These are phyloP conservation scores for Dryas alaskensis DNA, from an alignment of 306 rosid species.

Conservation along the genomic window DNA sequence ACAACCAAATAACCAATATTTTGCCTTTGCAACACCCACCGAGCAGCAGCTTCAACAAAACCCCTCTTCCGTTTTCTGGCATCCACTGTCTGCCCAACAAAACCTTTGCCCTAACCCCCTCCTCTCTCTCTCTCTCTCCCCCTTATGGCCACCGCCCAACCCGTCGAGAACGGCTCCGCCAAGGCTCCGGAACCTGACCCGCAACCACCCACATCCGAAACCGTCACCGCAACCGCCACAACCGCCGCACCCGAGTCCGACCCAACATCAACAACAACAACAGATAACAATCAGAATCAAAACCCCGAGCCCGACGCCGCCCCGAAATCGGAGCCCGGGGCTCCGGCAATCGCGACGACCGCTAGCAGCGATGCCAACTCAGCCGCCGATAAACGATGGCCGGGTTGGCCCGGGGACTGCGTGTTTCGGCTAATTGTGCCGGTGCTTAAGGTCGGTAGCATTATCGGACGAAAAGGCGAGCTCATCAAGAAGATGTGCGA, in stretches of 20 bases:
- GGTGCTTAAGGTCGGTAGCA: conserved; percentile 84
- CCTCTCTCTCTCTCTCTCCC: not conserved
- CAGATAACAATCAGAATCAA: not conserved
- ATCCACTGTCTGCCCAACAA: not conserved
- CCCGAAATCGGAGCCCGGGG: conserved; percentile 17
- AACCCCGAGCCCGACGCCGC: conserved; percentile 24
- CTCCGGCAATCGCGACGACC: conserved; percentile 8
- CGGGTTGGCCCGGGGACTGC: conserved; percentile 95
- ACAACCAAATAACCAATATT: too few species aligned
- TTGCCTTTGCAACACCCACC: too few species aligned
- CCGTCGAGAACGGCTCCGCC: conserved; percentile 45
- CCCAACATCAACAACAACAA: not conserved
- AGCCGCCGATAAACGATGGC: conserved; percentile 68
- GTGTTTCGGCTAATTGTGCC: conserved; percentile 87
- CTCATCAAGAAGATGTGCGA: conserved; percentile 87
- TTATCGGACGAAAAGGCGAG: conserved; percentile 93
- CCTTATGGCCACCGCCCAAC: conserved; percentile 47
- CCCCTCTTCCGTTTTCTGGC: not conserved
- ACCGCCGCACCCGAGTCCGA: conserved; percentile 22
- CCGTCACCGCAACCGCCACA: conserved; percentile 14
- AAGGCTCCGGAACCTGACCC: conserved; percentile 18
- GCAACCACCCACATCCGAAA: conserved; percentile 1
- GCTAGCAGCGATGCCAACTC: conserved; percentile 4
- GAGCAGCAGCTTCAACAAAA: not conserved
- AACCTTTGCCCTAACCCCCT: conserved; percentile 30